Evolutionary conservation across 208 protist genomes (phyloP), one percentile per base, ranked within the genome.

Genomic region (Tritrichomonas foetus): DNA sequence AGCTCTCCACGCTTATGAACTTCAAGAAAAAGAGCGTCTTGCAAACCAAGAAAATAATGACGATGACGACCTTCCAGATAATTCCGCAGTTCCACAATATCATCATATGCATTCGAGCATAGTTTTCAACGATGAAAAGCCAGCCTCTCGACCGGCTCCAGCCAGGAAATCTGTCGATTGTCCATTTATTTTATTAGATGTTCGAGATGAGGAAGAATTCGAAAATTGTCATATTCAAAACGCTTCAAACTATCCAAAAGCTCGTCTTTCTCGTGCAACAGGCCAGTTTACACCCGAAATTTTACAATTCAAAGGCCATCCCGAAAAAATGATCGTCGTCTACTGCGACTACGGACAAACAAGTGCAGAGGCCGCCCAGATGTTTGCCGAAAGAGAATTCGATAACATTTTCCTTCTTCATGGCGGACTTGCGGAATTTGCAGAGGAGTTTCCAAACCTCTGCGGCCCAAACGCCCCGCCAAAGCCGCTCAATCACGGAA

Each of bases 331-430:
- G 78, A 57, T 89, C 30, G 47, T 89, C 57, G 27, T 89, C 39
- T 89, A 89, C 39, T 89, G 78, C 78, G 78, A 89, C 16, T 89
- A 89, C 30, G 78, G 78, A 5, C 20, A 89, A 36, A 53, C 27
- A 33, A 53, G 41, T 61, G 78, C 78, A 20, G 78, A 89, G 39
- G 78, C 78, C 13, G 78, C 78, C 5, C 78, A 89, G 11, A 89
- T 89, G 78, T 57, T 89, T 47, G 78, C 78, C 14, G 78, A 89
- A 30, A 25, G 78, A 44, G 78, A 36, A 22, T 89, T 89, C 39
- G 78, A 89, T 57, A 89, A 89, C 47, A 89, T 89, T 39, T 89
- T 89, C 47, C 44, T 89, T 30, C 47, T 89, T 33, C 78, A 89
- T 39, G 78, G 47, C 16, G 78, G 78, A 2, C 30, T 89, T 33